Base-by-base conservation (phyloP, 257 asterid genomes). In the Agastache rugosa region DNA sequence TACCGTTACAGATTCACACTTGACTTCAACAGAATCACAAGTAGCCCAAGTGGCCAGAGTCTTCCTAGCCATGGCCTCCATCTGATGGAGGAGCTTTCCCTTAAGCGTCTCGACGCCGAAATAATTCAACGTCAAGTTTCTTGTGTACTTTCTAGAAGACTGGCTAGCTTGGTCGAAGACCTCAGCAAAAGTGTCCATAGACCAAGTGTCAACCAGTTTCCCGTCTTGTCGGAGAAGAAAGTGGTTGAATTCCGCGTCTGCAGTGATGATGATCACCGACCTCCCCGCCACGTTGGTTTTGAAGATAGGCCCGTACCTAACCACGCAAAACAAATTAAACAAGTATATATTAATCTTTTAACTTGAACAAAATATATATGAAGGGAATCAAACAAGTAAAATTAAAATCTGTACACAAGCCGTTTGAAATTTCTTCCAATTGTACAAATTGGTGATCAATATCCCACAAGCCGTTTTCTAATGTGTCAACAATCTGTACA, bases 161-260 rank as follows among this genome's bases (percentile, higher is more conserved):
- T 87, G 93, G 15, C 83, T 82, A 0, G 84, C 85, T 55, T 91
- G 97, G 41, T 91, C 93, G 70, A 91, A 89, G 6, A 91, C 91
- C 69, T 91, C 87, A 0, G 97, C 94, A 22, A 86, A 89, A 15
- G 94, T 86, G 72, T 89, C 97, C 90, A 89, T 80, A 0, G 93
- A 88, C 96, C 97, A 91, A 3, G 92, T 81, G 64, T 91, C 97
- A 0, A 87, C 96, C 19, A 91, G 77, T 37, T 89, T 91, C 1
- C 91, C 95, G 25, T 91, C 97, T 77, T 91, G 97, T 1, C 83
- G 82, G 58, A 91, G 89, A n/a, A 91, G 88, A 25, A 89, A 89
- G 60, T 84, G 75, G 75, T 91, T 91, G 80, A 91, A 91, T 20
- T 89, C 97, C 0, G 91, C 84, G 42, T 89, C 96, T 11, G 96